Evolutionary conservation across 768 basidiomycete species (phyloP), one percentile per base, ranked within the genome.

Genomic region (Trametopsis cervina): DNA sequence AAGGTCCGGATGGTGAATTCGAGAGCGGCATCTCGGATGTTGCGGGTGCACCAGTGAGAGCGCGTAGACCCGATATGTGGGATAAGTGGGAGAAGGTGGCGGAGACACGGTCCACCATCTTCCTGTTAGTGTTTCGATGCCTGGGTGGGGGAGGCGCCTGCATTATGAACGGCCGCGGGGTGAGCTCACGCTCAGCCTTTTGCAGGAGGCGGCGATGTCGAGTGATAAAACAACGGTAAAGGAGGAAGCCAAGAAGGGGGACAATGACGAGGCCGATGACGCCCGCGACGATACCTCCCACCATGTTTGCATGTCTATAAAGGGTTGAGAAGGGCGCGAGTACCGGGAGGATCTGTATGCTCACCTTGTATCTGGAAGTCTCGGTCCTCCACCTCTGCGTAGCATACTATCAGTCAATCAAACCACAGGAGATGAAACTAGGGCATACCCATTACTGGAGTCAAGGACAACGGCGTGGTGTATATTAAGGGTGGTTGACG

Each of bases 381-480:
- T n/a, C n/a, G n/a, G n/a, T n/a, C n/a, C n/a, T n/a, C n/a, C n/a
- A n/a, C n/a, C n/a, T n/a, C n/a, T n/a, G n/a, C n/a, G n/a, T n/a
- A n/a, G n/a, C n/a, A n/a, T n/a, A n/a, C n/a, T n/a, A n/a, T n/a
- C n/a, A n/a, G 15, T 33, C 9, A 33, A 15, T 15, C 7, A 7
- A 33, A 33, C 15, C 9, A 15, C 29, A 33, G 15, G 29, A 33
- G 15, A 33, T 15, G 15, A 33, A 33, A 7, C 15, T 15, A 33
- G 29, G 7, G 9, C 15, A 15, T 15, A 33, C 15, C 7, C 29
- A 33, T 33, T 15, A 15, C 29, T 33, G 7, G 29, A 33, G 7
- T 33, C 12, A 41, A 24, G 40, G 5, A 47, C 46, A 4, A 47
- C 24, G 15, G 24, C 24, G 27, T 47, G 37, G 10, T 47, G 38